Evolutionary conservation across 208 protist genomes (phyloP).

Genomic region (Acanthamoeba lenticulata): DNA sequence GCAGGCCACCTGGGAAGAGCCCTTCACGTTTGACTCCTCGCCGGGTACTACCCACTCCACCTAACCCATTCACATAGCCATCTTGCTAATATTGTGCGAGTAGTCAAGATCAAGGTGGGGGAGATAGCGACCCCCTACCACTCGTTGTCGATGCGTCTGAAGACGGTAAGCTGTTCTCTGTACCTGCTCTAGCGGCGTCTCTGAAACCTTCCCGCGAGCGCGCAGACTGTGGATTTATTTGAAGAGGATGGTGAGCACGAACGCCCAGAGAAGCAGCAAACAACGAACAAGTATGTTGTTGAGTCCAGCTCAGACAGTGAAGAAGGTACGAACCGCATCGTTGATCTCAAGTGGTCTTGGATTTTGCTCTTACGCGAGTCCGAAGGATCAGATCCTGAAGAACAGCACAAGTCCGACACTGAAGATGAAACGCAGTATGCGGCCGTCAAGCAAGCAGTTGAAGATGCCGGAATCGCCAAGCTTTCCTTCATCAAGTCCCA

Average conservation of each 20-base stretch:
- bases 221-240: conserved; percentile 32
- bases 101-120: conserved; percentile 54
- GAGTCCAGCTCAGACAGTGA: not conserved
- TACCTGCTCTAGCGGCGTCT: not conserved
- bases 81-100: not conserved
- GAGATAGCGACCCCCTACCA: conserved; percentile 43
- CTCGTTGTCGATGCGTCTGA: not conserved
- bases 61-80: not conserved
- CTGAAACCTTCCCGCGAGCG: not conserved
- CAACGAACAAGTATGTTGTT: not conserved
- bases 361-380: not conserved
- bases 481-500: not conserved
- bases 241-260: not conserved
- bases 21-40: conserved; percentile 43
- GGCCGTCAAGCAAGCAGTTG: not conserved
- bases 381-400: not conserved
- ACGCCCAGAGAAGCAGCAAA: not conserved
- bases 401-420: not conserved
- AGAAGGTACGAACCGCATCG: not conserved
- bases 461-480: not conserved
- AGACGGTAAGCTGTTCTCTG: not conserved
- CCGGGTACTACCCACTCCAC: not conserved
- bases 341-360: not conserved
- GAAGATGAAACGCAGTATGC: not conserved
- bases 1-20: conserved; percentile 53